Evolutionary conservation across 2,329 filamentous ascomycete species (phyloP).

Genomic region (Trichophyton verrucosum): DNA sequence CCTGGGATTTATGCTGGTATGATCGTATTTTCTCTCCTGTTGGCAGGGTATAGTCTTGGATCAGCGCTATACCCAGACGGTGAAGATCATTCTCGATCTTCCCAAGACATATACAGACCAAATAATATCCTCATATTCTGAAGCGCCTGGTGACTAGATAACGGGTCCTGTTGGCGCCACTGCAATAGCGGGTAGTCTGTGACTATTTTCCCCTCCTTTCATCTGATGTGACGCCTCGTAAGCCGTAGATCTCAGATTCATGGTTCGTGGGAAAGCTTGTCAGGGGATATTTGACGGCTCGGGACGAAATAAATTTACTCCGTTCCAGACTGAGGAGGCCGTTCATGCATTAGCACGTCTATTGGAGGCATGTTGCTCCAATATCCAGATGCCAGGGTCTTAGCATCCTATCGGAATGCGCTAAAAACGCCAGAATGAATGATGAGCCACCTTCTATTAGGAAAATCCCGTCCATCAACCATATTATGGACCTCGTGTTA

Average conservation of each 20-base stretch:
- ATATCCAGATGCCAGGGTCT: background rate
- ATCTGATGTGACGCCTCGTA: background rate
- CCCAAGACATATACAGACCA: background rate
- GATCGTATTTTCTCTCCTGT: background rate
- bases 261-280: background rate
- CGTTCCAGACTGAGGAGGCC: background rate
- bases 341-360: background rate
- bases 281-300: background rate
- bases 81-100: background rate
- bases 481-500: background rate
- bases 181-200: background rate
- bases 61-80: background rate
- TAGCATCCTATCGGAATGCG: background rate
- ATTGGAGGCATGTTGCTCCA: background rate
- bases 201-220: background rate
- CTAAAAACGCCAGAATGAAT: background rate
- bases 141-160: background rate
- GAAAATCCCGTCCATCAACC: background rate
- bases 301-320: background rate
- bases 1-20: background rate
- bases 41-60: background rate
- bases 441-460: background rate
- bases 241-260: background rate
- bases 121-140: background rate
- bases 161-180: background rate